phyloP scores from a whole-genome alignment of 2,329 filamentous ascomycete species.

The Graphium sp. region DNA sequence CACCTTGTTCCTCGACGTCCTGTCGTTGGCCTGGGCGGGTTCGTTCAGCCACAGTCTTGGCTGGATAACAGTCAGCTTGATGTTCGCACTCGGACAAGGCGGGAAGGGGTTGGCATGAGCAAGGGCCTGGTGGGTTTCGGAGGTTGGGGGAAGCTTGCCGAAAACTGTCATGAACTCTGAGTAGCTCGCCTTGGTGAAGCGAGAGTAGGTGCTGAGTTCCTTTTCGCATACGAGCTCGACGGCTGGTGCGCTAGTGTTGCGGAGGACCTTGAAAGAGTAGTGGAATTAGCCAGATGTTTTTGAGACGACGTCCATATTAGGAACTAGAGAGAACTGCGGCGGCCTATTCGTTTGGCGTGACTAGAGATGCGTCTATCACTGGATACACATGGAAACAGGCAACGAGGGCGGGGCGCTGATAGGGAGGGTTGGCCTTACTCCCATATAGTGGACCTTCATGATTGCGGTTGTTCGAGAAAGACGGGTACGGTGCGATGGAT shows the following conservation, averaged over 20 bases:
- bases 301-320: neutral
- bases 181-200: conserved; percentile 61
- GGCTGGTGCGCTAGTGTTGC: conserved; percentile 61
- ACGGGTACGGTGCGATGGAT: too few species aligned
- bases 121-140: too few species aligned
- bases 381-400: conserved; percentile 1
- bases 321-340: neutral
- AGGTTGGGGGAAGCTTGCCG: too few species aligned
- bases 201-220: conserved; percentile 62
- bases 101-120: too few species aligned
- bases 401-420: conserved; percentile 11
- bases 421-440: conserved; percentile 36
- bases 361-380: neutral
- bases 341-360: neutral
- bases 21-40: conserved; percentile 69
- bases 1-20: conserved; percentile 70
- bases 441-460: conserved; percentile 83
- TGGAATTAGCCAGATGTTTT: neutral
- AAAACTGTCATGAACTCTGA: conserved; percentile 67
- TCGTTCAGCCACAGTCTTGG: conserved; percentile 74
- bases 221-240: conserved; percentile 63
- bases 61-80: too few species aligned
- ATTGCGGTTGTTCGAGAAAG: conserved; percentile 1
- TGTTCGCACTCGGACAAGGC: too few species aligned
- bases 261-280: conserved; percentile 45